Base-by-base conservation (phyloP, 805 yeast genomes). In the Candida pini region DNA sequence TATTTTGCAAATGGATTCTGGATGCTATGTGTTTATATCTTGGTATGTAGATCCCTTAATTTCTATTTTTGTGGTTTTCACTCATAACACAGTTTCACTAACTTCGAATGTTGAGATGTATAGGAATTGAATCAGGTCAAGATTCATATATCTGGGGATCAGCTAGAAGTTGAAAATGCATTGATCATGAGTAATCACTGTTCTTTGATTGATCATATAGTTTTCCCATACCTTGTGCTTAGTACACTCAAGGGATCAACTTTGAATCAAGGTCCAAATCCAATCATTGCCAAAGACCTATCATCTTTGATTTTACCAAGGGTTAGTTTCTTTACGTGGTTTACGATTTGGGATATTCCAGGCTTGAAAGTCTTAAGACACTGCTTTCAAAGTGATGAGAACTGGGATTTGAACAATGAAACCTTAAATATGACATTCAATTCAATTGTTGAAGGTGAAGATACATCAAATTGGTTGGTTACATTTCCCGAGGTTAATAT, bases 401-500 rank as follows among this genome's bases (percentile, higher is more conserved):
- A 84, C 48, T 76, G 84, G 82, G 73, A 69, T 43, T 51, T 76
- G 22, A 72, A 70, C 45, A 40, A 58, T 22, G 55, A 52, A 34
- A 54, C 49, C 43, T 50, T 38, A 35, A 53, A 33, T 4, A 38
- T 47, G 3, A 51, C 65, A 17, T 71, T 73, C 39, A 53, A 55
- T 7, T 48, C 54, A 15, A 47, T 68, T 15, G 20, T 64, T 4
- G 47, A 42, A n/a, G 64, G 66, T 3, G 66, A 55, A 23, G 51
- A 46, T n/a, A 64, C 36, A 5, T n/a, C n/a, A n/a, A 48, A 55
- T 44, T 78, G 94, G 85, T 47, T 87, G 0, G 76, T 79, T 1
- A 43, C 84, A 7, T 88, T 88, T 45, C 97, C 97, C 0, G 97
- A 89, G 56, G 96, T 84, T 4, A 83, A 82, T 48, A 73, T 82